Evolutionary conservation across 2,329 filamentous ascomycete species (phyloP), one percentile per base, ranked within the genome.

Genomic region (Fusarium sp.): DNA sequence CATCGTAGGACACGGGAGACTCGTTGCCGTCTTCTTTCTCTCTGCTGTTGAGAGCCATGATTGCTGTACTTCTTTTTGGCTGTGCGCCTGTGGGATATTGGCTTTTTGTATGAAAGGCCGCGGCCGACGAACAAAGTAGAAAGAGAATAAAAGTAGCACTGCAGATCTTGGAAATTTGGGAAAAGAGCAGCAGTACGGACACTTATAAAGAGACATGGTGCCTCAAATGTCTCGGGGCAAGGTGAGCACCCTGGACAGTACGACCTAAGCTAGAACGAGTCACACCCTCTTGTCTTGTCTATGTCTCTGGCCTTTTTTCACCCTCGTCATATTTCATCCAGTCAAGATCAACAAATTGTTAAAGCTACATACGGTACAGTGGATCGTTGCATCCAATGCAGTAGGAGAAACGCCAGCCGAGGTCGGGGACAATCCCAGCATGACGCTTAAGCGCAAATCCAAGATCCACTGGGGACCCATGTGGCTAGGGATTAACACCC

Each of bases 21-120:
- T 71, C 67, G 14, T 62, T 64, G 52, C 71, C 72, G 17, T 47
- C 49, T 33, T 65, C 62, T 46, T 74, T 73, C 39, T 70, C 67
- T 35, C 45, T 49, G 19, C 45, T 35, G 25, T 46, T 54, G 33
- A 70, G 44, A 27, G 55, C 51, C 72, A 74, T 74, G 48, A 35
- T 45, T 56, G 25, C 46, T 44, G 19, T n/a, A 7, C 22, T 27
- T 30, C 10, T 30, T 30, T 17, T 19, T 37, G 2, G 4, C 35
- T 35, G 40, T 37, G 32, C 15, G n/a, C 37, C 41, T 46, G 27
- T 30, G 11, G 32, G 20, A 2, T 14, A 32, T 47, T 67, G 52
- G 48, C 23, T 48, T 30, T n/a, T 30, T 15, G n/a, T 27, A 32
- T 35, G 43, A 51, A 65, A 48, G 23, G 23, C 17, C 30, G 37